phyloP scores from a whole-genome alignment of 1,139 yeast species.

The Wickerhamomyces sp. region DNA sequence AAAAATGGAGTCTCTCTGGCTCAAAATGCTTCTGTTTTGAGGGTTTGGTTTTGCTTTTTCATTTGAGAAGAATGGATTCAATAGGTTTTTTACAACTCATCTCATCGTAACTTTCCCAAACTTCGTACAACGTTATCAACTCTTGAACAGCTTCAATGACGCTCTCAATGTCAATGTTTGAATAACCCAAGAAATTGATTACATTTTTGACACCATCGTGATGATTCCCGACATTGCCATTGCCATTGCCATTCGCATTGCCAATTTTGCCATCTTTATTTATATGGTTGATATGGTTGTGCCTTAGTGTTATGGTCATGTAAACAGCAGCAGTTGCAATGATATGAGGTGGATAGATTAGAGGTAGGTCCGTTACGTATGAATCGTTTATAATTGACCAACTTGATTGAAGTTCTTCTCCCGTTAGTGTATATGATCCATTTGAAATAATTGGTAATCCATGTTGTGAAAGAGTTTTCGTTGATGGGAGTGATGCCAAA shows the following conservation, averaged over 20 bases:
- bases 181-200: conserved; percentile 62
- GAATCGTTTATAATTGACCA: conserved; percentile 93
- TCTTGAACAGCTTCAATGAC: conserved; percentile 82
- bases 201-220: conserved; percentile 28
- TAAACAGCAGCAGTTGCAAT: conserved; percentile 80
- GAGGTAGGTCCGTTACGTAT: conserved; percentile 79
- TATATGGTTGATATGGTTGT: conserved; percentile 24
- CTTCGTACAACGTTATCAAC: conserved; percentile 67
- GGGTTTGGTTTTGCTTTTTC: too few relatives aligned
- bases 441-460: conserved; percentile 1
- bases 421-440: conserved; percentile 16
- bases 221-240: background rate
- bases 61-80: conserved; percentile 19
- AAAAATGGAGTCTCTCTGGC: too few relatives aligned
- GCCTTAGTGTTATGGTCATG: conserved; percentile 58
- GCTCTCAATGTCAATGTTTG: conserved; percentile 72
- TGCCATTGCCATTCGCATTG: conserved; percentile 3
- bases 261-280: conserved; percentile 10
- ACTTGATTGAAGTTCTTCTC: conserved; percentile 75
- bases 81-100: conserved; percentile 26
- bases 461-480: background rate
- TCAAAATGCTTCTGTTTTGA: too few relatives aligned
- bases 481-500: conserved; percentile 22
- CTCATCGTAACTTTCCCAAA: conserved; percentile 85
- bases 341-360: conserved; percentile 87